Base-by-base conservation (phyloP, 148 eudicot species). In the Nyssa sinensis region DNA sequence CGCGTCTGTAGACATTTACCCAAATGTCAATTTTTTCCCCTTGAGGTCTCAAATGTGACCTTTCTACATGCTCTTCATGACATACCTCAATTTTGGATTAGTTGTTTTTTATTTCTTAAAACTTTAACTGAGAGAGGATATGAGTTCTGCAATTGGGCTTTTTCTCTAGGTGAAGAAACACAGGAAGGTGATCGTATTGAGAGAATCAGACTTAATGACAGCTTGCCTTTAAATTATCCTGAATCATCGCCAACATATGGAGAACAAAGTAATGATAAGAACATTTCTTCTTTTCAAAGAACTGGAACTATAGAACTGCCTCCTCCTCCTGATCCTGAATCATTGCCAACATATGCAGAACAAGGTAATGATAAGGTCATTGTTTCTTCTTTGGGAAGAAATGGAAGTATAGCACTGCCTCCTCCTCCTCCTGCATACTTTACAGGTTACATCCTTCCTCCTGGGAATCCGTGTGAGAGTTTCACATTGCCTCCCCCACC, bases 401-500 rank as follows among this genome's bases (percentile, higher is more conserved):
- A 16, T 61, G 68, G 14, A 75, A 79, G 70, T 67, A 30, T 55
- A 34, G 29, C 47, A 24, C 77, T 44, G 25, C 81, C 75, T n/a
- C 79, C 81, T 33, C 75, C 82, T 32, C 78, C 86, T 27, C 87
- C 81, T 76, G 82, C 31, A 34, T 89, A 85, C 82, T 93, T 93
- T 77, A 83, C 84, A 28, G 99, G 99, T 19, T 96, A 96, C 81
- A 86, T 85, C 37, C 98, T 96, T 81, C 97, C 94, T 69, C 90
- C 93, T 1, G 98, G 99, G 63, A 92, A 95, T 79, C 97, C 98
- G 24, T 95, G 98, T 85, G 96, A 92, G 80, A 77, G 59, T 66
- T 95, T 95, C 79, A 79, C 86, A 72, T 80, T 90, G 74, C 98
- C 98, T 64, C 98, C 98, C 62, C 98, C 98, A 34, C 98, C 98